Conservation (phyloP, 495 filamentous ascomycete species). For the Xylaria flabelliformis region DNA sequence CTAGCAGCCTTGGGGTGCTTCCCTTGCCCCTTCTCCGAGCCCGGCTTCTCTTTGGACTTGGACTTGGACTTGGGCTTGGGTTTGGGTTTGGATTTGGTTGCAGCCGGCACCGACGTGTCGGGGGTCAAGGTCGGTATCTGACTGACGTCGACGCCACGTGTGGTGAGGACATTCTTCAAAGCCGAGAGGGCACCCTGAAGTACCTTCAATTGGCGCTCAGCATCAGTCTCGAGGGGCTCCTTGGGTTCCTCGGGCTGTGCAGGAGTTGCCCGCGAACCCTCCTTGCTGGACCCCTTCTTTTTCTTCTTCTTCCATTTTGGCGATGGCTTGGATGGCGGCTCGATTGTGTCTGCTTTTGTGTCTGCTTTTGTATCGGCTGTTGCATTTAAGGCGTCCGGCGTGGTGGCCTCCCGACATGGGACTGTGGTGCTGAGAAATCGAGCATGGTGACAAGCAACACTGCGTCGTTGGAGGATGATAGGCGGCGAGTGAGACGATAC, state of each 20-base stretch:
- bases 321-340: neutral
- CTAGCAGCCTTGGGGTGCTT: neutral
- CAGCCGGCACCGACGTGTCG: neutral
- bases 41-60: constrained; percentile 1
- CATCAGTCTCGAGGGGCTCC: neutral
- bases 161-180: constrained; percentile 36
- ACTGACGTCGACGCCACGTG: constrained; percentile 35
- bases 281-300: neutral
- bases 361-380: neutral
- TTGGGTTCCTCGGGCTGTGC: neutral
- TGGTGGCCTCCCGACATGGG: neutral
- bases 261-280: neutral
- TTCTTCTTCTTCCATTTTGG: constrained; percentile 6
- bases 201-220: constrained; percentile 32
- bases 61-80: neutral
- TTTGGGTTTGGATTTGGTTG: neutral
- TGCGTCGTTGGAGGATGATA: neutral
- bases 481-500: constrained; percentile 16
- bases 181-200: constrained; percentile 34
- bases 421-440: constrained; percentile 24
- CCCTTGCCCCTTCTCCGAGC: neutral
- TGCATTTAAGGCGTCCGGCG: neutral
- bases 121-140: constrained; percentile 20
- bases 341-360: neutral
- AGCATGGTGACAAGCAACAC: constrained; percentile 16